phyloP scores from a whole-genome alignment of 495 filamentous ascomycete species.

The Penicillium pulvis region DNA sequence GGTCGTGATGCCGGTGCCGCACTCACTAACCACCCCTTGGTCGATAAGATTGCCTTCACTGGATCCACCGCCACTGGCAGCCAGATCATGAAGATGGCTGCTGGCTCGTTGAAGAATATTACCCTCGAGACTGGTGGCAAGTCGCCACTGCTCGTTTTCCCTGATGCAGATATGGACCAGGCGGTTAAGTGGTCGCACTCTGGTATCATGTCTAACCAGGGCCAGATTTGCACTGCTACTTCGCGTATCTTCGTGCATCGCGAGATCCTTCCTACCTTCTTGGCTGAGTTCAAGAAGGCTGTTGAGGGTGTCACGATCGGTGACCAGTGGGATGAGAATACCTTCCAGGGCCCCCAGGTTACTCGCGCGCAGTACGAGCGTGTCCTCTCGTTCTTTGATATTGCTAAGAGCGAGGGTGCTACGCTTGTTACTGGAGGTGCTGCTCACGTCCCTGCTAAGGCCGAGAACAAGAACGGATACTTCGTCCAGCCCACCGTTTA shows the following conservation, averaged over 20 bases:
- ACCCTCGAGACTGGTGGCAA: conserved; percentile 86
- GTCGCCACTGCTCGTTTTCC: conserved; percentile 79
- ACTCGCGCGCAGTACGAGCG: conserved; percentile 81
- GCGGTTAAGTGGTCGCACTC: conserved; percentile 82
- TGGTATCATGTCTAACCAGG: conserved; percentile 74
- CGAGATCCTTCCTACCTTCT: conserved; percentile 71
- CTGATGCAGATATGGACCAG: conserved; percentile 83
- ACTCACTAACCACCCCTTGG: conserved; percentile 68
- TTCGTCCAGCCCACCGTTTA: conserved; percentile 76
- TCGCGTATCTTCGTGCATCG: conserved; percentile 84
- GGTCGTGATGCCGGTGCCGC: conserved; percentile 75
- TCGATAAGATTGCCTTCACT: conserved; percentile 92
- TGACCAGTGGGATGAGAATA: conserved; percentile 73
- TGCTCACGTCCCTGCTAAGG: conserved; percentile 59
- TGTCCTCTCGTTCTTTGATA: conserved; percentile 75
- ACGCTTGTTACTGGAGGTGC: conserved; percentile 73
- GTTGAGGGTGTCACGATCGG: conserved; percentile 68
- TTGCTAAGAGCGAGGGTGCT: conserved; percentile 80
- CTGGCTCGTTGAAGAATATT: conserved; percentile 47
- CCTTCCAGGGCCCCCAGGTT: conserved; percentile 84
- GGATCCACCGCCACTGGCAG: conserved; percentile 78
- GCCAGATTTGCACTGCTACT: conserved; percentile 88
- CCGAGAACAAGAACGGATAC: conserved; percentile 54
- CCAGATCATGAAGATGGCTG: conserved; percentile 87
- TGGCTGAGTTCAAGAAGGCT: conserved; percentile 67